Evolutionary conservation across 73 alveolate genomes (phyloP), one percentile per base, ranked within the genome.

Genomic region (Symbiodinium natans): DNA sequence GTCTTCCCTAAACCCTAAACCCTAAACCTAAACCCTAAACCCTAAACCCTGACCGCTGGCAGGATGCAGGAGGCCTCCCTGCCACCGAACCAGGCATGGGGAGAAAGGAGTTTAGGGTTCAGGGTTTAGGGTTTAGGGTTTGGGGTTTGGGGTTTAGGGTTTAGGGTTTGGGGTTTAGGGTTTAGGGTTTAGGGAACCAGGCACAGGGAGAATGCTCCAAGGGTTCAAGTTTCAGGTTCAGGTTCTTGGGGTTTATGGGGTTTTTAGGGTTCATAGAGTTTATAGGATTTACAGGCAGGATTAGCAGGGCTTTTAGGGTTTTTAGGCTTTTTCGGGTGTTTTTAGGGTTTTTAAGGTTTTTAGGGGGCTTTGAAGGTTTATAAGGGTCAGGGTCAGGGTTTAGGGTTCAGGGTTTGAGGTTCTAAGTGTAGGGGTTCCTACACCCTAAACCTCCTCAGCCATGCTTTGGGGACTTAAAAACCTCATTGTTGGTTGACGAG

Each of bases 31-130:
- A 43, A 43, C 56, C 56, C 56, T 43, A 43, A n/a, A 31, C 41
- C 86, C 59, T 46, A 46, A 46, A 1, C 59, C 59, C 59, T 13
- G 5, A 2, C 59, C 59, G 9, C 21, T 77, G 36, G 0, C 34
- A 84, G 85, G 95, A 88, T 88, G 95, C 38, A 25, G 36, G 41
- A 23, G n/a, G 71, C 84, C 33, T 19, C 73, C 21, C 84, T 88
- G 42, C 85, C 17, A 48, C 95, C 86, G 71, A 88, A 10, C 31
- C 40, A 88, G 93, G 93, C 83, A 31, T 9, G 31, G 34, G 77
- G 5, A 31, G 25, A 7, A 13, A 52, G 10, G 68, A 13, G 68
- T 52, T 52, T 0, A 52, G 27, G 21, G n/a, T 4, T 52, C 29
- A 2, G 68, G 68, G 68, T 52, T 52, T 52, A 8, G 68, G 71